Percentiles rank a stretch among this genome's conserved stretches.
Conservation (phyloP, 1,284 basidiomycete species). For the Cutaneotrichosporon cutaneum region DNA sequence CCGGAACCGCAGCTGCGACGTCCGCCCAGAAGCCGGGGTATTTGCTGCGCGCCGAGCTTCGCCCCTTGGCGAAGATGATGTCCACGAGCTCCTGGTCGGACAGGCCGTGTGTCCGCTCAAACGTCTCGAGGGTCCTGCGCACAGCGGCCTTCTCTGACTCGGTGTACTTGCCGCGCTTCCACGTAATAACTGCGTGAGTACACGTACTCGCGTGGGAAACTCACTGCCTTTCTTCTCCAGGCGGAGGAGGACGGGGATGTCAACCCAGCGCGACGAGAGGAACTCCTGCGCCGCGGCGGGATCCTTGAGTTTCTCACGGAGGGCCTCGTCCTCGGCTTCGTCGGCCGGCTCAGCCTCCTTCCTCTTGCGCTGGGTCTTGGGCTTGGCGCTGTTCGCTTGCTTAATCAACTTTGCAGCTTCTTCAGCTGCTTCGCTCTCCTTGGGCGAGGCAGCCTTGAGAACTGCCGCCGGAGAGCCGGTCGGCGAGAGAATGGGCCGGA, state of each 20-base stretch:
- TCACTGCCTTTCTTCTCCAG: conserved; percentile 42
- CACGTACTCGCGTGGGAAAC: conserved; percentile 10
- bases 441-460: not conserved
- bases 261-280: conserved; percentile 35
- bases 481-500: not conserved
- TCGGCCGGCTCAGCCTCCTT: conserved; percentile 11
- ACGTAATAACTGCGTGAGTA: conserved; percentile 35
- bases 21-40: conserved; percentile 43
- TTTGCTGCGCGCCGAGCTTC: conserved; percentile 23
- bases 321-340: conserved; percentile 19
- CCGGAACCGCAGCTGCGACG: conserved; percentile 37
- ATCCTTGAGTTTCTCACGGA: conserved; percentile 18
- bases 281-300: conserved; percentile 33
- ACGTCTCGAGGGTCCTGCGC: conserved; percentile 28
- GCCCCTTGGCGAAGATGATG: conserved; percentile 35
- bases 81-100: conserved; percentile 31
- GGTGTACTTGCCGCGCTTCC: conserved; percentile 40
- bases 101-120: conserved; percentile 27
- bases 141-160: conserved; percentile 34
- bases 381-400: not conserved
- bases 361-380: conserved; percentile 1
- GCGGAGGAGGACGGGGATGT: conserved; percentile 29
- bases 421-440: not conserved
- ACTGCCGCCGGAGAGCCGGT: not conserved
- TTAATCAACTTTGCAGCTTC: not conserved